Conservation (phyloP, 2,329 filamentous ascomycete genomes). For the Aspergillus sp. region DNA sequence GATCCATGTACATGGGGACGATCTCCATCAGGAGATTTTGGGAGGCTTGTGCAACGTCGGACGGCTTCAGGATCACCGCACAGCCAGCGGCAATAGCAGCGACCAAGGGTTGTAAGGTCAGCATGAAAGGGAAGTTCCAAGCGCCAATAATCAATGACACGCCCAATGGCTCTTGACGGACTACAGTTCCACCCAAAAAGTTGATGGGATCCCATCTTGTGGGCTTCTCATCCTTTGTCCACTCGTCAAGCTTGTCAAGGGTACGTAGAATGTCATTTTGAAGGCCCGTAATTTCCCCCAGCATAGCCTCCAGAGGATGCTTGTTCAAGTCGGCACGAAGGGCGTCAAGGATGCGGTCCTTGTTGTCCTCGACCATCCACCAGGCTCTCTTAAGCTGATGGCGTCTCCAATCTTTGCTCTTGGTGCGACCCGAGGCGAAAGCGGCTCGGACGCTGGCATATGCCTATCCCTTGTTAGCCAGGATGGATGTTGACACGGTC, state of each 20-base stretch:
- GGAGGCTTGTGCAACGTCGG: constrained; percentile 39
- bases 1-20: constrained; percentile 48
- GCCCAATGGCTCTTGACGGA: constrained; percentile 49
- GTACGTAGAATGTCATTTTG: constrained; percentile 42
- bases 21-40: constrained; percentile 45
- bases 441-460: constrained; percentile 14
- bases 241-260: constrained; percentile 43
- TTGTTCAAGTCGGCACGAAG: constrained; percentile 40
- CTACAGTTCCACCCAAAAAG: constrained; percentile 31
- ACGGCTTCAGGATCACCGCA: constrained; percentile 48
- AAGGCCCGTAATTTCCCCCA: constrained; percentile 33
- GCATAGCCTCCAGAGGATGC: constrained; percentile 36
- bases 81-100: constrained; percentile 49
- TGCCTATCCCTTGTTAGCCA: neutral
- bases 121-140: constrained; percentile 51
- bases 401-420: constrained; percentile 42
- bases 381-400: constrained; percentile 46
- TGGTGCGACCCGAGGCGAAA: constrained; percentile 37
- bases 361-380: constrained; percentile 47
- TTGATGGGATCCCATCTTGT: constrained; percentile 29
- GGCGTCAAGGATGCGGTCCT: constrained; percentile 34
- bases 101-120: constrained; percentile 43
- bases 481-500: neutral
- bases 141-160: constrained; percentile 49
- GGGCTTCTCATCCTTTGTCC: constrained; percentile 40